A percentile compares a stretch with the other conserved stretches of the same genome.
Evolutionary conservation across 176 grass and related monocot species (phyloP).

Genomic region (Bromus sterilis): DNA sequence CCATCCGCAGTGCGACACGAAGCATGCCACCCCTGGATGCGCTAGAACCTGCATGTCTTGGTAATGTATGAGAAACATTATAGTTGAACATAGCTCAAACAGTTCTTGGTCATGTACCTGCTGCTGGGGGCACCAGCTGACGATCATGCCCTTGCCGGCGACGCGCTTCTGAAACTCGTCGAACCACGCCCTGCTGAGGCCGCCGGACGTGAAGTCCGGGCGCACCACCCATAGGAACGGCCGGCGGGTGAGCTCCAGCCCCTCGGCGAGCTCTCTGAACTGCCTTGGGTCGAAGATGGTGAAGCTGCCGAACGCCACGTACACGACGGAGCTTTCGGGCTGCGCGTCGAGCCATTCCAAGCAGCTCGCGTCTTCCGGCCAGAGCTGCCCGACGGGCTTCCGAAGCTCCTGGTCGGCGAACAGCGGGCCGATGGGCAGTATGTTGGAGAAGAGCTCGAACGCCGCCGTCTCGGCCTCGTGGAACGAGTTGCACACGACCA

Average conservation of each 20-base stretch:
- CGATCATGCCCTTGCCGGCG: not conserved
- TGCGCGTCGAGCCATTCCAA: not conserved
- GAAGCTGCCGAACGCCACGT: not conserved
- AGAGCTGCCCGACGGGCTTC: not conserved
- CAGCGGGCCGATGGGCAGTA: not conserved
- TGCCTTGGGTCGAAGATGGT: not conserved
- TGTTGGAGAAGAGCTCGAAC: not conserved
- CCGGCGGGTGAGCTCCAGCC: not conserved
- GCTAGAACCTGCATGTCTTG: constrained; percentile 9
- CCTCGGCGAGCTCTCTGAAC: not conserved
- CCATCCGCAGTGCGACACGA: constrained; percentile 54
- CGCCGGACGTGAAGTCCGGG: not conserved
- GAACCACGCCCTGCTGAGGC: not conserved
- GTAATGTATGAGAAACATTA: no score
- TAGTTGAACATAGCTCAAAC: no score
- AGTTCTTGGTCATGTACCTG: not conserved
- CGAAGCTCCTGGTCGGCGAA: not conserved
- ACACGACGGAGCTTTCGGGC: not conserved
- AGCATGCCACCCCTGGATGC: constrained; percentile 29
- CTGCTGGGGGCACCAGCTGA: not conserved
- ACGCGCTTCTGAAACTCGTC: not conserved
- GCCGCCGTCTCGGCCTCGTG: not conserved
- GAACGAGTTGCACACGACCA: not conserved
- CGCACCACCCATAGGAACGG: not conserved
- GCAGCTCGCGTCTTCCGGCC: not conserved